Evolutionary conservation across 768 basidiomycete genomes (phyloP), one percentile per base, ranked within the genome.

Genomic region (Rhodotorula babjevae): DNA sequence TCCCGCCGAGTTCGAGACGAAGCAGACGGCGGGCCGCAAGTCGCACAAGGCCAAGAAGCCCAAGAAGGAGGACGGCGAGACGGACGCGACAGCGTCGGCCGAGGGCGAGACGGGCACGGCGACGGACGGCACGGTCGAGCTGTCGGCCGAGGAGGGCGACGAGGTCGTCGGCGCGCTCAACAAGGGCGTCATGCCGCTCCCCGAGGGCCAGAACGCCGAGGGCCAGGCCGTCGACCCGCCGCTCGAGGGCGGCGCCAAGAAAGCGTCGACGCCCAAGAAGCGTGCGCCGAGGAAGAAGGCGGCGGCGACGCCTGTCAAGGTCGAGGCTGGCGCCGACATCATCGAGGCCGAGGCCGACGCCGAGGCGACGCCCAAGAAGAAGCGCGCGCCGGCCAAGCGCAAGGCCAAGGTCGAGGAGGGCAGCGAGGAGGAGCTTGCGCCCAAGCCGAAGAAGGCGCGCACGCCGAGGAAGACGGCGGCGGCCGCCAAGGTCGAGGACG

Each of bases 1-100:
- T 25, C 83, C 84, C 23, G 82, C 81, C 23, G 77, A 78, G 11
- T 79, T 79, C 19, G 83, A 85, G 62, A 81, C 81, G 12, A 80
- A 83, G 68, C 81, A 81, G 55, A 86, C 84, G 0, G 83, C 81
- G 5, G 59, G 59, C 8, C 60, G 60, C 60, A 61, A 46, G 16
- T 29, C 60, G 44, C 12, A 47, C 60, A 61, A 61, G 29, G 80
- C 84, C 46, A 86, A 85, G 73, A 79, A 79, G 46, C 76, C 73
- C 65, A 74, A 80, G 65, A 83, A 81, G 75, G 80, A 68, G 63
- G 61, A 69, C 47, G 21, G 27, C 52, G 53, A 55, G 5, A 18
- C 12, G n/a, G 53, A 55, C 53, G 53, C 14, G n/a, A 27, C n/a
- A 1, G 29, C 55, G 55, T 29, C 55, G 8, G 55, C 56, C 56